Percentiles rank a stretch among this genome's conserved stretches.
These are phyloP conservation scores for Coprinellus micaceus DNA, from an alignment of 768 basidiomycete species.

Conservation along the genomic window DNA sequence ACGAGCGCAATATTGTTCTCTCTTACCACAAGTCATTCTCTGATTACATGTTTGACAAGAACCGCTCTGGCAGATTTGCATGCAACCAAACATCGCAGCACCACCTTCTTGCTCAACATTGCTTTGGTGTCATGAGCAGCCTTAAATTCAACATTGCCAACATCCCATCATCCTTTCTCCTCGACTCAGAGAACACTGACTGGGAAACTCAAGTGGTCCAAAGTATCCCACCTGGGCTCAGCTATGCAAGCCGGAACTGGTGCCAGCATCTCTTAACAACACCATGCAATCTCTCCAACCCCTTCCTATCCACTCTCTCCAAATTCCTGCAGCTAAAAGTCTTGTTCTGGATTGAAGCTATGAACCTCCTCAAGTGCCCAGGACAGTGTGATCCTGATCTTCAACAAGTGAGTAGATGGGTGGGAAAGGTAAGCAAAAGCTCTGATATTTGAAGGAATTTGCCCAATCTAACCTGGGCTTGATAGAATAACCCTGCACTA, in stretches of 20 bases:
- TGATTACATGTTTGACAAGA: too few species aligned
- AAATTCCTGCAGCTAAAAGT: constrained; percentile 5
- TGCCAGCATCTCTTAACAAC: constrained; percentile 5
- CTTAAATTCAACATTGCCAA: constrained; percentile 19
- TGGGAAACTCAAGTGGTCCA: neutral
- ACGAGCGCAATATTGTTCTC: too few species aligned
- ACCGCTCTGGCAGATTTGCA: too few species aligned
- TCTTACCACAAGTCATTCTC: too few species aligned
- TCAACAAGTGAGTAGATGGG: neutral
- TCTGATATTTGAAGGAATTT: too few species aligned
- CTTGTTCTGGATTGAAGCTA: constrained; percentile 11
- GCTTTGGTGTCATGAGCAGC: constrained; percentile 16
- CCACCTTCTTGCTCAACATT: too few species aligned
- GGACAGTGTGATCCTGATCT: constrained; percentile 2
- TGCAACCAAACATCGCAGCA: too few species aligned
- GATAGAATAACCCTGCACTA: neutral
- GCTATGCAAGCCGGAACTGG: constrained; percentile 12
- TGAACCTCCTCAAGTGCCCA: constrained; percentile 2
- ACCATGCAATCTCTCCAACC: neutral
- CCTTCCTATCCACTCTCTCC: neutral
- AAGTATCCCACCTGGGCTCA: constrained; percentile 9
- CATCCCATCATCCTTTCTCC: constrained; percentile 15
- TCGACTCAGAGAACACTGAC: constrained; percentile 9
- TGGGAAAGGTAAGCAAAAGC: neutral
- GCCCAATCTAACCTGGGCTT: neutral